Conservation (phyloP, 805 yeast species). For the Starmerella sirachaensis region DNA sequence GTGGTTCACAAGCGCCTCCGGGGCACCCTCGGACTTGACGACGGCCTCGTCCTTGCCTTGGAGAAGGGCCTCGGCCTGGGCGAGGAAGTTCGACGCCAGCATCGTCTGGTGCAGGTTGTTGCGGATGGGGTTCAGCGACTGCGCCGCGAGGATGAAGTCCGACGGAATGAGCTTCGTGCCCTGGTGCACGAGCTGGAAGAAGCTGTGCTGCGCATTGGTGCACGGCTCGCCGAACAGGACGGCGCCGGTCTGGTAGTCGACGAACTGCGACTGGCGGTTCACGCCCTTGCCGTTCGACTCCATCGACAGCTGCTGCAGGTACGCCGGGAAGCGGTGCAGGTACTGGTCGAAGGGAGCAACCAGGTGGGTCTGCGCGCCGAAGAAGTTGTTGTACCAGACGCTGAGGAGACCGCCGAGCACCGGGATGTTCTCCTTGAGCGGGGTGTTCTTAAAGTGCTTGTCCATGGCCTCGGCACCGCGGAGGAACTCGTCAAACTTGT, state of each 20-base stretch:
- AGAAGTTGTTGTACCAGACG: constrained; percentile 98
- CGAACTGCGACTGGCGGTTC: constrained; percentile 80
- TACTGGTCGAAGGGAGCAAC: constrained; percentile 99
- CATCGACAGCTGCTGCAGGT: constrained; percentile 96
- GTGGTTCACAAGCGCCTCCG: constrained; percentile 81
- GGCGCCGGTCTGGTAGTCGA: constrained; percentile 91
- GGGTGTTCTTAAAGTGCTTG: constrained; percentile 72
- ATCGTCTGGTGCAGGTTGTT: constrained; percentile 87
- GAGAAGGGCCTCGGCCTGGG: constrained; percentile 96
- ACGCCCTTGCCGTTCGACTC: constrained; percentile 98
- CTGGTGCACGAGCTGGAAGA: constrained; percentile 98
- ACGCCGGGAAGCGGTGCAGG: constrained; percentile 98
- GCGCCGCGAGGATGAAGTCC: constrained; percentile 92
- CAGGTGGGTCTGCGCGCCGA: constrained; percentile 94
- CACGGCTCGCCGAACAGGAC: constrained; percentile 97
- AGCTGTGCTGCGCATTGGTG: constrained; percentile 97
- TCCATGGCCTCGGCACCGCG: constrained; percentile 98
- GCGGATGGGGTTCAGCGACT: constrained; percentile 95
- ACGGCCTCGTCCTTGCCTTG: constrained; percentile 74
- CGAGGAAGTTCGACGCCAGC: constrained; percentile 98
- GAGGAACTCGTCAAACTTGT: constrained; percentile 80
- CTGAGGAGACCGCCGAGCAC: constrained; percentile 83
- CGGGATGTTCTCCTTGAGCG: constrained; percentile 86
- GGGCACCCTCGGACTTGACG: constrained; percentile 81
- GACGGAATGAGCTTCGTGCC: constrained; percentile 96